These are phyloP conservation scores for Hymenoscyphus albidus DNA, from an alignment of 2,329 filamentous ascomycete species.

Conservation along the genomic window DNA sequence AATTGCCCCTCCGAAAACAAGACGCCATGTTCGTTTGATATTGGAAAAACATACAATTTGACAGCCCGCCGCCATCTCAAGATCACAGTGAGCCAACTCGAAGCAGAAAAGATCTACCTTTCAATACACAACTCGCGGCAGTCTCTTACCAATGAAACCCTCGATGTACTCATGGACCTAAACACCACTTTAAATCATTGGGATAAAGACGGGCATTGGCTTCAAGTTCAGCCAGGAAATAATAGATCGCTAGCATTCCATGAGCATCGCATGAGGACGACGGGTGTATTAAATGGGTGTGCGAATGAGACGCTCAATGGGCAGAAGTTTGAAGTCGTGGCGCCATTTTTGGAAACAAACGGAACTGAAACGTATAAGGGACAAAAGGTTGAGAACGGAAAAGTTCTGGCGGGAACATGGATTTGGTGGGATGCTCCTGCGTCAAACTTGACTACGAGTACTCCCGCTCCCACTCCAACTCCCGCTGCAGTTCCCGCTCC, in stretches of 20 bases:
- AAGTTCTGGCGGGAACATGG: background rate
- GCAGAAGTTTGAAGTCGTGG: background rate
- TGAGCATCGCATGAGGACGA: background rate
- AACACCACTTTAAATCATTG: background rate
- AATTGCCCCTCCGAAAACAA: background rate
- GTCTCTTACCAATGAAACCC: background rate
- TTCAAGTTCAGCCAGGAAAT: background rate
- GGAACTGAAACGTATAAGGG: background rate
- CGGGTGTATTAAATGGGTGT: background rate
- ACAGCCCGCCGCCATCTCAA: background rate
- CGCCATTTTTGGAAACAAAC: background rate
- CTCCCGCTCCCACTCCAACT: too few relatives aligned
- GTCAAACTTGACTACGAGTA: too few relatives aligned
- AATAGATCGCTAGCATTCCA: background rate
- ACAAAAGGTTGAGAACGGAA: background rate
- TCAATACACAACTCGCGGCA: background rate
- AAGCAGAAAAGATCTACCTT: background rate
- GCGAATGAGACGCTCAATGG: conserved; percentile 2
- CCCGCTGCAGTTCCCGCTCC: background rate
- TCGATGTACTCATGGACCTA: background rate
- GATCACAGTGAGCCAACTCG: background rate
- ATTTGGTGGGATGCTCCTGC: too few relatives aligned
- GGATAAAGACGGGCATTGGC: background rate
- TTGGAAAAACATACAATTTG: background rate
- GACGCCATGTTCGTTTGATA: background rate